phyloP scores from a whole-genome alignment of 2,329 filamentous ascomycete genomes.

The Penicillium sp. region DNA sequence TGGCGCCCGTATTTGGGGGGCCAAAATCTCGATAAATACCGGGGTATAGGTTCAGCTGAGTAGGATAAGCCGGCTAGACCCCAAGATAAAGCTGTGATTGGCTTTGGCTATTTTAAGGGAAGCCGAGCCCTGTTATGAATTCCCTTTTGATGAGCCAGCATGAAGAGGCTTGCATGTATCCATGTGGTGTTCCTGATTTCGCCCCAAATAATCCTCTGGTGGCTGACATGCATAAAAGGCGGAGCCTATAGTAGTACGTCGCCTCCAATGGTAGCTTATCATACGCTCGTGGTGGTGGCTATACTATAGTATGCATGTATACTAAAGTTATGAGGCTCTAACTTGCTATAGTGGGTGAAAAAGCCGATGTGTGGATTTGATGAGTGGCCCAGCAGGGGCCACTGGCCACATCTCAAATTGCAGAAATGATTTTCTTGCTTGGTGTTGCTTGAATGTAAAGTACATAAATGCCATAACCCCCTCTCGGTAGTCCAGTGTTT shows the following conservation, averaged over 20 bases:
- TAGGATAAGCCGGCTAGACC: background rate
- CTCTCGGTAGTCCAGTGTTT: too few species aligned
- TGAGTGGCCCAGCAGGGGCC: background rate
- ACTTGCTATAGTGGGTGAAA: background rate
- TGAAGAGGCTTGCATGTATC: background rate
- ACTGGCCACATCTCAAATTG: background rate
- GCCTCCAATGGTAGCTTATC: background rate
- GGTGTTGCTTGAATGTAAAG: background rate
- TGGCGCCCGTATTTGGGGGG: constrained; percentile 1
- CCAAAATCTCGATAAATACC: background rate
- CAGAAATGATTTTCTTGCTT: background rate
- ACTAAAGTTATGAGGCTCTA: background rate
- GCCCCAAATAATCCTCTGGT: background rate
- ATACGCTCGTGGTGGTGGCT: background rate
- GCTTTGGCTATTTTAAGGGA: background rate
- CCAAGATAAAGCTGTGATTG: background rate
- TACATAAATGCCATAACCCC: background rate
- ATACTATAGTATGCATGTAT: background rate
- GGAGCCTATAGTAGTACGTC: background rate
- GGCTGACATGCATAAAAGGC: background rate
- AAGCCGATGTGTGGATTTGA: background rate
- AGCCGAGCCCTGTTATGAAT: background rate
- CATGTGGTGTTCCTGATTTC: background rate
- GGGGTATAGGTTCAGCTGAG: background rate
- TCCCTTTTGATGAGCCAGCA: background rate